Conservation (phyloP, 805 yeast species). For the Starmera caribaea region DNA sequence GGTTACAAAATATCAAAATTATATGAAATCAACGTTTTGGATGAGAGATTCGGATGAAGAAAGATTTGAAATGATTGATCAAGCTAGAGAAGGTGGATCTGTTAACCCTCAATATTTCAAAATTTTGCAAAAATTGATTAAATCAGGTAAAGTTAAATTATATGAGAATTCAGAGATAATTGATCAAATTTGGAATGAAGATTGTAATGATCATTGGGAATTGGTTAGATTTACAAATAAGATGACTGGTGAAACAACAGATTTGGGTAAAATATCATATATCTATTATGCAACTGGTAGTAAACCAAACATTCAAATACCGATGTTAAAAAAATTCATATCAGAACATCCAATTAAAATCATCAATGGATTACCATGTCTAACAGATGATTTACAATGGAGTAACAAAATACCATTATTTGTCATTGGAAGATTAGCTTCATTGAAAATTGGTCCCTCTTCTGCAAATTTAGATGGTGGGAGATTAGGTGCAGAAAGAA, state of each 20-base stretch:
- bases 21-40: constrained; percentile 33
- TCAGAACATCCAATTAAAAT: constrained; percentile 21
- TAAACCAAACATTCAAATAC: constrained; percentile 21
- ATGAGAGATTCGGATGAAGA: constrained; percentile 33
- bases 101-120: constrained; percentile 34
- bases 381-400: constrained; percentile 37
- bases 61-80: constrained; percentile 28
- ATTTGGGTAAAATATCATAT: constrained; percentile 20
- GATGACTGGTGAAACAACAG: background rate
- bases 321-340: constrained; percentile 22
- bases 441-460: constrained; percentile 32
- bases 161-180: constrained; percentile 21
- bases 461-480: constrained; percentile 39
- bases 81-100: constrained; percentile 37
- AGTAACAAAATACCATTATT: constrained; percentile 27
- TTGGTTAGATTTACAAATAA: constrained; percentile 4
- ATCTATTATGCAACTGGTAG: constrained; percentile 35
- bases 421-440: constrained; percentile 34
- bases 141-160: constrained; percentile 22
- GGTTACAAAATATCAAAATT: constrained; percentile 39
- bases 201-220: constrained; percentile 17
- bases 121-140: constrained; percentile 21
- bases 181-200: constrained; percentile 19
- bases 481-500: constrained; percentile 33
- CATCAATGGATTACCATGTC: constrained; percentile 30